Percentiles rank a stretch among this genome's conserved stretches.
These are phyloP conservation scores for Teunomyces atbi DNA, from an alignment of 805 yeast genomes.

Conservation along the genomic window DNA sequence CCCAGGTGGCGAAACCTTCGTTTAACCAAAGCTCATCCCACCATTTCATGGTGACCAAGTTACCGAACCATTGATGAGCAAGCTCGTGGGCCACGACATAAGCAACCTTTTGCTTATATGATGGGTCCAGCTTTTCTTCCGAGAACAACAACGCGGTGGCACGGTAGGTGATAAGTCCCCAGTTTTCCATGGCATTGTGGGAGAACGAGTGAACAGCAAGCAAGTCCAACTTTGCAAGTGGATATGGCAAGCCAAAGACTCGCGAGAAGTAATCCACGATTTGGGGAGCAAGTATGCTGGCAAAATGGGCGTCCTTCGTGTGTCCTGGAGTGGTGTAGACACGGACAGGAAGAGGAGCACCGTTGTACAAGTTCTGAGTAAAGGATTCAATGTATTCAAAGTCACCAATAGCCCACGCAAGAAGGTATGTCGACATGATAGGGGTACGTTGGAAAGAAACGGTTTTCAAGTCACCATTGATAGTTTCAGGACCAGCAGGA, in stretches of 20 bases:
- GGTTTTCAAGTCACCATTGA: slow-evolving; percentile 15
- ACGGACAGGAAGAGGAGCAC: slow-evolving; percentile 46
- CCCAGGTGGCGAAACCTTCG: slow-evolving; percentile 90
- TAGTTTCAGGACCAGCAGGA: slow-evolving; percentile 33
- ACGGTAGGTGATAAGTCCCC: slow-evolving; percentile 77
- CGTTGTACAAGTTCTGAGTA: slow-evolving; percentile 39
- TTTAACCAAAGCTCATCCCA: slow-evolving; percentile 91
- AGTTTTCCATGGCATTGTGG: slow-evolving; percentile 90
- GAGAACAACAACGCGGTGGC: slow-evolving; percentile 49
- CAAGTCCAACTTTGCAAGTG: slow-evolving; percentile 78
- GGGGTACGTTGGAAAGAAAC: slow-evolving; percentile 49
- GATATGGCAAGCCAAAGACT: slow-evolving; percentile 56
- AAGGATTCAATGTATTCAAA: slow-evolving; percentile 51
- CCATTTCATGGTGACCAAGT: slow-evolving; percentile 88
- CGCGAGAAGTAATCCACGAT: slow-evolving; percentile 50
- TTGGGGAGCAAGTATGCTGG: slow-evolving; percentile 46
- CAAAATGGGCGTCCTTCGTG: slow-evolving; percentile 46
- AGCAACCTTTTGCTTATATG: slow-evolving; percentile 68
- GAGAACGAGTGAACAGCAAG: slow-evolving; percentile 77
- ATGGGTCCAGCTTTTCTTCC: slow-evolving; percentile 43
- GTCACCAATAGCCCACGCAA: slow-evolving; percentile 60
- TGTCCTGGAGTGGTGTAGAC: slow-evolving; percentile 54
- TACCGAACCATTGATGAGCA: slow-evolving; percentile 92
- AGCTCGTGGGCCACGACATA: slow-evolving; percentile 84
- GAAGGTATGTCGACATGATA: slow-evolving; percentile 53